phyloP scores from a whole-genome alignment of 169 alveolate genomes.

The Plasmodium sp. region DNA sequence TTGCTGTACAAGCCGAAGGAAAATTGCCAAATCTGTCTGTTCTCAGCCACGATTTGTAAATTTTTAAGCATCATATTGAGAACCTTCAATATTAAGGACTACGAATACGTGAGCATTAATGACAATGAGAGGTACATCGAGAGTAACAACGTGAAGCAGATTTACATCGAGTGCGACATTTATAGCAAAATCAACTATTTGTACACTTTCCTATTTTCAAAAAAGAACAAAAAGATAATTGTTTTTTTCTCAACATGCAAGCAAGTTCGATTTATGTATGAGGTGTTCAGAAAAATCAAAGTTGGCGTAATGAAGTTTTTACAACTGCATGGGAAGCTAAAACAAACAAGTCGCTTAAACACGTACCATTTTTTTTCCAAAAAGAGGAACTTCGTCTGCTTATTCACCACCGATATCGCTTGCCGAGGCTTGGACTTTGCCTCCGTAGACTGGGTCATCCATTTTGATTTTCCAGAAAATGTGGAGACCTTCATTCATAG shows the following conservation, averaged over 20 bases:
- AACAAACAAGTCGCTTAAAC: conserved; percentile 81
- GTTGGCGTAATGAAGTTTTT: conserved; percentile 90
- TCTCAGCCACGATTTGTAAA: conserved; percentile 70
- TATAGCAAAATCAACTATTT: conserved; percentile 92
- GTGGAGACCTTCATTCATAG: conserved; percentile 97
- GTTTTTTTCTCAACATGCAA: conserved; percentile 95
- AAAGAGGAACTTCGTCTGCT: conserved; percentile 75
- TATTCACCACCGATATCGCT: conserved; percentile 98
- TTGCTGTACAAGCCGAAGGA: conserved; percentile 62
- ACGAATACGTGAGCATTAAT: conserved; percentile 66
- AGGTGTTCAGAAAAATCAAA: conserved; percentile 89
- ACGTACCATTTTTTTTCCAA: conserved; percentile 70
- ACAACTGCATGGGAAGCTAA: conserved; percentile 94
- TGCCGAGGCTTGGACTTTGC: conserved; percentile 99
- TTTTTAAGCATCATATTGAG: conserved; percentile 48
- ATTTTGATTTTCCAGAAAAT: conserved; percentile 98
- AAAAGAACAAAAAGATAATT: conserved; percentile 89
- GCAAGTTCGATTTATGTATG: conserved; percentile 94
- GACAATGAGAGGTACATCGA: conserved; percentile 67
- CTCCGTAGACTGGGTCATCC: conserved; percentile 96
- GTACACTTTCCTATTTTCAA: conserved; percentile 92
- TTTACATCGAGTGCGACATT: conserved; percentile 70
- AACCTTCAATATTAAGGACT: conserved; percentile 55
- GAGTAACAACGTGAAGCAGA: conserved; percentile 63
- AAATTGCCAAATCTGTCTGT: conserved; percentile 58